Percentiles rank a stretch among this genome's conserved stretches.
Conservation (phyloP, 2,329 filamentous ascomycete genomes). For the Paradendryphiella salina region DNA sequence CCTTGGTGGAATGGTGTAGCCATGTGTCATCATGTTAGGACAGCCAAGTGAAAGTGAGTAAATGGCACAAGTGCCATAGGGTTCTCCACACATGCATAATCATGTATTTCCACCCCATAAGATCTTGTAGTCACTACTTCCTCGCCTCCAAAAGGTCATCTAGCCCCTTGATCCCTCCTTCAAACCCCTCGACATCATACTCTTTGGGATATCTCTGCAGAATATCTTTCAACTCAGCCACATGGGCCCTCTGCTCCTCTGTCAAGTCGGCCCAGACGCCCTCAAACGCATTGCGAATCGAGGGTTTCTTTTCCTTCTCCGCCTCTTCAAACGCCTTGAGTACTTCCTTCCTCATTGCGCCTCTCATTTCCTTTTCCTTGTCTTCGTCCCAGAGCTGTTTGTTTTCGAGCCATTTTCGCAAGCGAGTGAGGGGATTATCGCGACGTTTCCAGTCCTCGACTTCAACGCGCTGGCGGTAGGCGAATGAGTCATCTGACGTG, state of each 20-base stretch:
- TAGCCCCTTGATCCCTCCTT: conserved; percentile 71
- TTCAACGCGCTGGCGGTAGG: conserved; percentile 89
- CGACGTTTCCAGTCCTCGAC: conserved; percentile 92
- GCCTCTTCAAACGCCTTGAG: conserved; percentile 82
- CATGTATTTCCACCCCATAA: too few relatives aligned
- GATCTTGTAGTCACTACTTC: background rate
- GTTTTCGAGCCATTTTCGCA: conserved; percentile 89
- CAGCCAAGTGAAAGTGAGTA: background rate
- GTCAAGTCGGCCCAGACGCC: conserved; percentile 90
- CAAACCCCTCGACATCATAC: conserved; percentile 79
- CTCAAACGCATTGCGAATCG: conserved; percentile 73
- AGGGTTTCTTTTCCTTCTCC: conserved; percentile 78
- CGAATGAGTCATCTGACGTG: conserved; percentile 95
- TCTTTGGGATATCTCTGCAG: conserved; percentile 86
- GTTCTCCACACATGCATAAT: too few relatives aligned
- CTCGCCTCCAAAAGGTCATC: conserved; percentile 42
- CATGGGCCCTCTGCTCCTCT: conserved; percentile 75
- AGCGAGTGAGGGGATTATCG: conserved; percentile 82
- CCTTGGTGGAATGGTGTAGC: too few relatives aligned
- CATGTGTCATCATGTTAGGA: background rate
- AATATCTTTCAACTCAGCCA: conserved; percentile 72
- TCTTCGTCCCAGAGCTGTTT: conserved; percentile 82
- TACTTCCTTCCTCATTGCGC: conserved; percentile 70
- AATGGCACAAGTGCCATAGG: too few relatives aligned
- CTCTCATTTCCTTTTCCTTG: conserved; percentile 73